phyloP scores from a whole-genome alignment of 2,329 filamentous ascomycete species.

The Ascochyta viciae-villosae region DNA sequence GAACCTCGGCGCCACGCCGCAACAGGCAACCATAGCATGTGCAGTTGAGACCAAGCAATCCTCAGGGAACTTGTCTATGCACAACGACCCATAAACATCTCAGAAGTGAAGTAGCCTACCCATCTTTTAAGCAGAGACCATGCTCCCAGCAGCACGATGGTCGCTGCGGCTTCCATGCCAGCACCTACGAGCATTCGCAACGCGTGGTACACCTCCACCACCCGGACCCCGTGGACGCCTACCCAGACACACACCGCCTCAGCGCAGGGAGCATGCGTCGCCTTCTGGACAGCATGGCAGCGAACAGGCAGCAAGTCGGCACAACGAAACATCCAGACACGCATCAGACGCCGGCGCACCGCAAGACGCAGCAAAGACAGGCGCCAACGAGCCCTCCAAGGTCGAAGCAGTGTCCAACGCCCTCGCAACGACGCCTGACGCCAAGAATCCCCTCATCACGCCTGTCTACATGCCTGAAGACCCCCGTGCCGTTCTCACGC shows the following conservation, averaged over 20 bases:
- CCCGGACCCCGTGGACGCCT: slow-evolving; percentile 35
- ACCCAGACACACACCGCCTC: slow-evolving; percentile 24
- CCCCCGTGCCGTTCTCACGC: slow-evolving; percentile 64
- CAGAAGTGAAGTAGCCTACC: no score
- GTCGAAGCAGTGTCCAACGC: slow-evolving; percentile 54
- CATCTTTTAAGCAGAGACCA: slow-evolving; percentile 1
- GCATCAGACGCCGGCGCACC: background rate
- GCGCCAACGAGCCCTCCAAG: slow-evolving; percentile 33
- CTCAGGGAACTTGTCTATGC: no score
- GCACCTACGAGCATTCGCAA: slow-evolving; percentile 30
- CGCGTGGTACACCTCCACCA: slow-evolving; percentile 26
- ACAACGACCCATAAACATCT: no score
- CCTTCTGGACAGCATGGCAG: slow-evolving; percentile 19
- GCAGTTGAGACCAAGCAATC: no score
- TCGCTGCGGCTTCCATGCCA: slow-evolving; percentile 38
- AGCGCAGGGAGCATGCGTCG: slow-evolving; percentile 16
- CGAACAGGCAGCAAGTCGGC: slow-evolving; percentile 10
- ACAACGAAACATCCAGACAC: slow-evolving; percentile 24
- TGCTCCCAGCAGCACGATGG: slow-evolving; percentile 39
- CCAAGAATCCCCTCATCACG: slow-evolving; percentile 61
- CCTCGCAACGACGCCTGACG: slow-evolving; percentile 51
- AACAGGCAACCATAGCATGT: background rate
- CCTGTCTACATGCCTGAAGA: slow-evolving; percentile 69
- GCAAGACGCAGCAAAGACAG: slow-evolving; percentile 15
- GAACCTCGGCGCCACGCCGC: background rate